A percentile compares a stretch with the other conserved stretches of the same genome.
Conservation (phyloP, 208 protist species). For the Trypanosoma melophagium region DNA sequence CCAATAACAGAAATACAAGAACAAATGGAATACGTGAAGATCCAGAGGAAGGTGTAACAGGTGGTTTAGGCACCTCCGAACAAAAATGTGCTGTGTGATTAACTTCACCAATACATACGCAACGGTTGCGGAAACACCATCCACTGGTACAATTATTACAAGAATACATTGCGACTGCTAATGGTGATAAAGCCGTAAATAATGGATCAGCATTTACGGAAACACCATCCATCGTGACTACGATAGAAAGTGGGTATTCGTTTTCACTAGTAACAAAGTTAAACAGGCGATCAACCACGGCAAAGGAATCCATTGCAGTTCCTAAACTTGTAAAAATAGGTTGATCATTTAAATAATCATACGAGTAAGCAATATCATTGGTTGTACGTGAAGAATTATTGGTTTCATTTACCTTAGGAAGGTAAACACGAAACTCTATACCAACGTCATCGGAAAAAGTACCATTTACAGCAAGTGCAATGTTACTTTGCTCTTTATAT, state of each 20-base stretch:
- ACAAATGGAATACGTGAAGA: neutral
- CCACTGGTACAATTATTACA: conserved; percentile 48
- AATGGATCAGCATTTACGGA: conserved; percentile 31
- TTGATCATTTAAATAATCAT: neutral
- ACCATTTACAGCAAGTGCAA: conserved; percentile 18
- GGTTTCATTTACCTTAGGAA: neutral
- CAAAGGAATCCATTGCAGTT: conserved; percentile 7
- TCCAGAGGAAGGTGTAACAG: neutral
- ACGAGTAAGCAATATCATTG: no score
- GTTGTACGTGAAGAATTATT: neutral
- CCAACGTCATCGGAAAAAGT: neutral
- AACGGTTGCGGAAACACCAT: conserved; percentile 31
- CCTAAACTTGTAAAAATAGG: conserved; percentile 19
- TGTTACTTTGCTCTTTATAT: neutral
- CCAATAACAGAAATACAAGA: neutral
- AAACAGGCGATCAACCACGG: conserved; percentile 9
- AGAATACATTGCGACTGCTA: conserved; percentile 47
- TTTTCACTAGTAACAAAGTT: conserved; percentile 2
- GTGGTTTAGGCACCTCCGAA: neutral
- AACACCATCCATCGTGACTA: conserved; percentile 41
- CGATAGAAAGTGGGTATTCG: conserved; percentile 22
- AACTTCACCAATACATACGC: conserved; percentile 24
- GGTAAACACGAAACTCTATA: conserved; percentile 13
- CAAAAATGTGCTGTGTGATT: conserved; percentile 39
- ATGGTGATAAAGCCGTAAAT: conserved; percentile 52